phyloP scores from a whole-genome alignment of 352 stramenopile genomes.

The Globisporangium ultimum region DNA sequence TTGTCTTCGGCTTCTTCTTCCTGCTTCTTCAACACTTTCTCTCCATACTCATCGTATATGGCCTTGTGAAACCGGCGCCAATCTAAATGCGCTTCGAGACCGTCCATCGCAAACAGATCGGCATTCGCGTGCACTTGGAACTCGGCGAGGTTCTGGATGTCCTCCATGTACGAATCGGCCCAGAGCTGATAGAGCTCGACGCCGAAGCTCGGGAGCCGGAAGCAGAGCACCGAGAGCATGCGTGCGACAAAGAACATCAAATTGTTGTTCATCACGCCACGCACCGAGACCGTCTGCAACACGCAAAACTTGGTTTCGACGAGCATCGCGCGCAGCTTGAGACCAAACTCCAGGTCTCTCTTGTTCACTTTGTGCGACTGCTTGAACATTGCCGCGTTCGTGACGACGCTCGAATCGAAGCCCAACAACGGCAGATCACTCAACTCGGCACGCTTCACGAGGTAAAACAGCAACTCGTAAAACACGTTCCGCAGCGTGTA shows the following conservation, averaged over 20 bases:
- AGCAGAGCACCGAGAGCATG: conserved; percentile 86
- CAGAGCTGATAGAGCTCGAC: conserved; percentile 87
- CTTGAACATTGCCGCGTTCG: conserved; percentile 61
- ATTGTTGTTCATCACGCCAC: conserved; percentile 91
- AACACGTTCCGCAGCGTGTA: conserved; percentile 89
- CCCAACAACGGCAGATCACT: conserved; percentile 80
- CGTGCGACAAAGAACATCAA: conserved; percentile 89
- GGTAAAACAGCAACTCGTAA: conserved; percentile 87
- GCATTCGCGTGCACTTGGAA: conserved; percentile 82
- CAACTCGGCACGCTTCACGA: conserved; percentile 84
- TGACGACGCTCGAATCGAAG: conserved; percentile 76
- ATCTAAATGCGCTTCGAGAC: conserved; percentile 82
- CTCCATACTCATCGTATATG: conserved; percentile 82
- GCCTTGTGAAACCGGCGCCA: conserved; percentile 89
- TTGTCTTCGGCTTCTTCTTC: conserved; percentile 89
- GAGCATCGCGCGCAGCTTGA: conserved; percentile 86
- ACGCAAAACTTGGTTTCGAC: conserved; percentile 89
- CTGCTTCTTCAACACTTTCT: conserved; percentile 82
- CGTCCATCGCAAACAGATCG: conserved; percentile 87
- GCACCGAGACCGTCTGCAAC: conserved; percentile 82
- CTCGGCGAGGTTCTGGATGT: conserved; percentile 73
- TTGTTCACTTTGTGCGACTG: conserved; percentile 74
- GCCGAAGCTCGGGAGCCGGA: conserved; percentile 82
- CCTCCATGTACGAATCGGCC: conserved; percentile 82
- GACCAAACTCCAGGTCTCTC: conserved; percentile 76